Base-by-base conservation (phyloP, 129 eudicot genomes). In the Sambucus nigra region DNA sequence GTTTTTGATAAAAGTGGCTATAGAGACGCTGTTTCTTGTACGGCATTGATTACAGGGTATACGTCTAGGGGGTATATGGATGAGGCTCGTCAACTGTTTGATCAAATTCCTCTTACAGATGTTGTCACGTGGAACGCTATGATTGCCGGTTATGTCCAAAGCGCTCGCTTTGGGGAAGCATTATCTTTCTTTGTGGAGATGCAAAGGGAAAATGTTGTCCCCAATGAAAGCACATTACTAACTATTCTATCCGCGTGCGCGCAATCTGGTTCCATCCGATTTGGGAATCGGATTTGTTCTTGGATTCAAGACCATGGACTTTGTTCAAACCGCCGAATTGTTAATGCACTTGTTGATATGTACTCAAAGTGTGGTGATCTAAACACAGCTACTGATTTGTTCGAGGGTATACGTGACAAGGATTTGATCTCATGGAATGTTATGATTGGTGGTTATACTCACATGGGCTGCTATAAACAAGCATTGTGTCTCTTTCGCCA, bases 21-120 rank as follows among this genome's bases (percentile, higher is more conserved):
- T 15, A 64, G 79, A 60, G 84, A 78, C 51, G 79, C 84, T 0
- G 84, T 78, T 52, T 78, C 84, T 15, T 78, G 64, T 69, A 78
- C 84, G 15, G 80, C 84, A 0, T 60, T 78, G 53, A 65, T 78
- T 11, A 69, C 73, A 0, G 85, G 85, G 41, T 78, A 73, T 42
- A 41, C 46, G 4, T 49, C 69, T 0, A 47, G 27, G 53, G 77
- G 80, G 4, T 47, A 23, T 35, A 33, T 73, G 23, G 74, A 69
- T 47, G 67, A 69, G 32, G 85, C 80, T 0, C 77, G 74, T 33
- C 21, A 55, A 51, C 23, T 78, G 54, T 78, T 78, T 35, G 77
- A 78, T 53, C 56, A 57, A 20, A 73, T 73, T 44, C 77, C 85
- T 16, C 52, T 51, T 1, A 78, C 69, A 54, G 85, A 78, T 73